Conservation (phyloP, 306 rosid genomes). For the Morella rubra region DNA sequence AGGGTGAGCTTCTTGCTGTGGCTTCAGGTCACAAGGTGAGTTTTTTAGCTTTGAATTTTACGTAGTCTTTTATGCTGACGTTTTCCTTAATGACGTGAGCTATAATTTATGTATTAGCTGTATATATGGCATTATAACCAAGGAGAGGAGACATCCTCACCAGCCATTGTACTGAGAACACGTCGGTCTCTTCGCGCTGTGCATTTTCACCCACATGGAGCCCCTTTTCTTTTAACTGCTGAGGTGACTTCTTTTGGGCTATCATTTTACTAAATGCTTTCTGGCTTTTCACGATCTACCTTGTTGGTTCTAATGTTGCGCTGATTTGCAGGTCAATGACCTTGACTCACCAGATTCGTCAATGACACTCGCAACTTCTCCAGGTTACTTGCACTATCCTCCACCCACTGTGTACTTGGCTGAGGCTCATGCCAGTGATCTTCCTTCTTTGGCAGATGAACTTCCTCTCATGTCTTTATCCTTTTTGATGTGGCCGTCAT, state of each 20-base stretch:
- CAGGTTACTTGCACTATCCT: slow-evolving; percentile 87
- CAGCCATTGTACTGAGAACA: slow-evolving; percentile 79
- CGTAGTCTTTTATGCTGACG: slow-evolving; percentile 13
- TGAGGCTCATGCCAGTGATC: slow-evolving; percentile 64
- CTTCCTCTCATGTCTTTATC: slow-evolving; percentile 67
- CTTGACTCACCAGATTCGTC: slow-evolving; percentile 88
- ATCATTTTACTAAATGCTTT: slow-evolving; percentile 5
- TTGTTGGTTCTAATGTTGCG: slow-evolving; percentile 14
- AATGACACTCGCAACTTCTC: slow-evolving; percentile 84
- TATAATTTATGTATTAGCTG: slow-evolving; percentile 50
- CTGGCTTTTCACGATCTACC: slow-evolving; percentile 13
- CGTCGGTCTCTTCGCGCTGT: slow-evolving; percentile 92
- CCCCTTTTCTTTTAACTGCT: slow-evolving; percentile 93
- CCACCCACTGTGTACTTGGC: slow-evolving; percentile 91
- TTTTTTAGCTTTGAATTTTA: slow-evolving; percentile 27
- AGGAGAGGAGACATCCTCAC: slow-evolving; percentile 78
- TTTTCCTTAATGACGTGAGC: slow-evolving; percentile 15
- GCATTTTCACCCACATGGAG: slow-evolving; percentile 91
- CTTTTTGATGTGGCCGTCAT: slow-evolving; percentile 65
- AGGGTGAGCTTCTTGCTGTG: slow-evolving; percentile 91
- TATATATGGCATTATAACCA: slow-evolving; percentile 91
- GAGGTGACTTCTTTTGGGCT: slow-evolving; percentile 52
- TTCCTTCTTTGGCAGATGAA: slow-evolving; percentile 54
- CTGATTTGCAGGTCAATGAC: slow-evolving; percentile 79
- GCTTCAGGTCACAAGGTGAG: slow-evolving; percentile 97